Evolutionary conservation across 208 protist species (phyloP).

Genomic region (Polymyxa betae): DNA sequence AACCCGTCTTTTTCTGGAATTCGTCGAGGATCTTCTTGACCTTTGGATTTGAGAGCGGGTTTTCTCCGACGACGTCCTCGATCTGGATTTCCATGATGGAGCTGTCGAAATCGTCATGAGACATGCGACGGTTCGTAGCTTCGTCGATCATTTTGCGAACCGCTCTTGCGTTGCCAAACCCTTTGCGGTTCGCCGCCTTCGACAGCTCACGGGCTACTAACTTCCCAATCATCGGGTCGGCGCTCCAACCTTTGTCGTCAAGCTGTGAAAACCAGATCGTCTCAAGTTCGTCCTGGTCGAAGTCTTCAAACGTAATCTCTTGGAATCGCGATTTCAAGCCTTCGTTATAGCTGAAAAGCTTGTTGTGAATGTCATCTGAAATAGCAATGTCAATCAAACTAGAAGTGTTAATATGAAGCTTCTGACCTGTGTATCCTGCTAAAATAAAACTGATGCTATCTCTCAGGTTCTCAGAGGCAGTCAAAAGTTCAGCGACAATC

Average conservation of each 20-base stretch:
- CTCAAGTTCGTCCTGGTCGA: slow-evolving; percentile 55
- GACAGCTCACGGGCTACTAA: neutral
- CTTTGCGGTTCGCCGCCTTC: neutral
- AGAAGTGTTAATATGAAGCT: neutral
- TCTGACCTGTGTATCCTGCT: slow-evolving; percentile 59
- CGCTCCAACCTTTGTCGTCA: neutral
- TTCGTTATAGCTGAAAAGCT: slow-evolving; percentile 61
- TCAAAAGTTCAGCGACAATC: slow-evolving; percentile 38
- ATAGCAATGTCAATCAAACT: neutral
- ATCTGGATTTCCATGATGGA: neutral
- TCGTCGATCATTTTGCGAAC: slow-evolving; percentile 54
- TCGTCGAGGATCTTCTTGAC: neutral
- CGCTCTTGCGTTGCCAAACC: slow-evolving; percentile 61
- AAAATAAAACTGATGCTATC: slow-evolving; percentile 62
- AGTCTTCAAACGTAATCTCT: slow-evolving; percentile 64
- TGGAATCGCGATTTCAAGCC: slow-evolving; percentile 63
- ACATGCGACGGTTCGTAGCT: slow-evolving; percentile 28
- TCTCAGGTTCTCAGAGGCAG: slow-evolving; percentile 51
- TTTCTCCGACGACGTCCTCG: slow-evolving; percentile 44
- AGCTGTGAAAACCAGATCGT: slow-evolving; percentile 19
- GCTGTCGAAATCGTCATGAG: neutral
- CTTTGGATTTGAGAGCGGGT: neutral
- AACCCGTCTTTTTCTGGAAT: slow-evolving; percentile 43
- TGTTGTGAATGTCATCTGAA: slow-evolving; percentile 57
- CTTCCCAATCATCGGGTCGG: neutral